phyloP scores from a whole-genome alignment of 371 early-diverging fungal genomes.

The Mortierella sp. region DNA sequence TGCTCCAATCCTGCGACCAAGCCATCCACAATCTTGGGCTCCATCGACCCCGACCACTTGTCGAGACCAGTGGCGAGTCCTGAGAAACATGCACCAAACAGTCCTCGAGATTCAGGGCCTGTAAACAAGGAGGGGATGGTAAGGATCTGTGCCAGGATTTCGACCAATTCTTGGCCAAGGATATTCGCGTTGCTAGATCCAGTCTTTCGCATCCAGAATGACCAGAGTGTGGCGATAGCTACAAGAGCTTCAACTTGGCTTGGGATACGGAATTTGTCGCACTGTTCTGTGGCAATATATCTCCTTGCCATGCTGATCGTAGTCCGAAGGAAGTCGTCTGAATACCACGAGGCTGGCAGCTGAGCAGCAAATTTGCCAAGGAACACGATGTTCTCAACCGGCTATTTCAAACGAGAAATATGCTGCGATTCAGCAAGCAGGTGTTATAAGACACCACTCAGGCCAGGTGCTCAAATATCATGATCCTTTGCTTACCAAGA shows the following conservation, averaged over 20 bases:
- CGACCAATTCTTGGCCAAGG: slow-evolving; percentile 47
- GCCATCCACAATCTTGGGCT: slow-evolving; percentile 40
- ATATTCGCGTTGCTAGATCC: slow-evolving; percentile 40
- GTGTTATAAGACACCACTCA: background rate
- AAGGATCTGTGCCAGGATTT: slow-evolving; percentile 41
- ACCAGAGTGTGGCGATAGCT: slow-evolving; percentile 45
- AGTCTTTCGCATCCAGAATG: slow-evolving; percentile 55
- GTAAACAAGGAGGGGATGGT: slow-evolving; percentile 35
- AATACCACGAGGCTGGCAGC: slow-evolving; percentile 49
- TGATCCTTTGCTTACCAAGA: slow-evolving; percentile 20
- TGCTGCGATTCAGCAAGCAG: background rate
- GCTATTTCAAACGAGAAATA: slow-evolving; percentile 3
- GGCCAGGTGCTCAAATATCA: background rate
- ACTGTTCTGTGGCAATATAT: slow-evolving; percentile 28
- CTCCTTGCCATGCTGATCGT: slow-evolving; percentile 32
- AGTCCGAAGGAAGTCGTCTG: slow-evolving; percentile 44
- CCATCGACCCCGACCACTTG: slow-evolving; percentile 52
- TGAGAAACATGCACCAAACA: slow-evolving; percentile 42
- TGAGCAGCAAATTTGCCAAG: slow-evolving; percentile 41
- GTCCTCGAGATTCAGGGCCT: slow-evolving; percentile 26
- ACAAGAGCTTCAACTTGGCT: slow-evolving; percentile 31
- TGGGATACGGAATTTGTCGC: slow-evolving; percentile 39
- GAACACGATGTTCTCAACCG: slow-evolving; percentile 32
- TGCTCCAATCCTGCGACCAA: slow-evolving; percentile 37
- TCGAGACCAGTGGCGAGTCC: slow-evolving; percentile 49